Evolutionary conservation across 176 grass and related monocot genomes (phyloP).

Genomic region (Tuctoria greenei): DNA sequence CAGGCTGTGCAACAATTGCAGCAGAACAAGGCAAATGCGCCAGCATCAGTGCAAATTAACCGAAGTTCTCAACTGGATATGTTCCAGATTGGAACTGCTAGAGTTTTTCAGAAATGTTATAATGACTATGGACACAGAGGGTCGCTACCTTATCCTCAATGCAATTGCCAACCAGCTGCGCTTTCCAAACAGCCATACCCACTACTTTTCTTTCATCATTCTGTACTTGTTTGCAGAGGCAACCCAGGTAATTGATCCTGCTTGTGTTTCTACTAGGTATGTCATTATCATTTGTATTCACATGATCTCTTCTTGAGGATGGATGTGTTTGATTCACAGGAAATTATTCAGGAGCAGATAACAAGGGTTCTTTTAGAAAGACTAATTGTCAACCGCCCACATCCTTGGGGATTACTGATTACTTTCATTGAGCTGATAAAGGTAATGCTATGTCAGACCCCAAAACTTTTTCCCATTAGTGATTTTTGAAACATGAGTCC

Average conservation of each 20-base stretch:
- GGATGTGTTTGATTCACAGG: slow-evolving; percentile 40
- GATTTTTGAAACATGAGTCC: not conserved
- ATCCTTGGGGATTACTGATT: slow-evolving; percentile 89
- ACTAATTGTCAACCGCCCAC: slow-evolving; percentile 89
- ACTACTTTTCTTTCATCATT: slow-evolving; percentile 94
- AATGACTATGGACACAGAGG: slow-evolving; percentile 86
- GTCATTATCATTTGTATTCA: not conserved
- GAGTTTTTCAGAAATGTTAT: slow-evolving; percentile 82
- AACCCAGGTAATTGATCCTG: slow-evolving; percentile 46
- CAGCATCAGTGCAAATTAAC: slow-evolving; percentile 60
- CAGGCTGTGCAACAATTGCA: slow-evolving; percentile 91
- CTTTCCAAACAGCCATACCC: slow-evolving; percentile 94
- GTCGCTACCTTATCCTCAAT: slow-evolving; percentile 82
- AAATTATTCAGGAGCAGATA: slow-evolving; percentile 95
- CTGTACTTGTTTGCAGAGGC: slow-evolving; percentile 86
- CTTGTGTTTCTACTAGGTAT: not conserved
- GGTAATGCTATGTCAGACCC: slow-evolving; percentile 43
- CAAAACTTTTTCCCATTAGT: not conserved
- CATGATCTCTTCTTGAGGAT: slow-evolving; percentile 5
- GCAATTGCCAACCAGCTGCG: slow-evolving; percentile 88
- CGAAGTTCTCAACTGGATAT: slow-evolving; percentile 62
- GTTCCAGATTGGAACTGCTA: slow-evolving; percentile 80
- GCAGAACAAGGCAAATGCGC: slow-evolving; percentile 52
- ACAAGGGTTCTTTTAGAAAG: slow-evolving; percentile 89
- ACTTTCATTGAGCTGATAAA: slow-evolving; percentile 98